These are phyloP conservation scores for Yamadazyma kanchanaburiensis DNA, from an alignment of 1,139 yeast genomes.

Conservation along the genomic window DNA sequence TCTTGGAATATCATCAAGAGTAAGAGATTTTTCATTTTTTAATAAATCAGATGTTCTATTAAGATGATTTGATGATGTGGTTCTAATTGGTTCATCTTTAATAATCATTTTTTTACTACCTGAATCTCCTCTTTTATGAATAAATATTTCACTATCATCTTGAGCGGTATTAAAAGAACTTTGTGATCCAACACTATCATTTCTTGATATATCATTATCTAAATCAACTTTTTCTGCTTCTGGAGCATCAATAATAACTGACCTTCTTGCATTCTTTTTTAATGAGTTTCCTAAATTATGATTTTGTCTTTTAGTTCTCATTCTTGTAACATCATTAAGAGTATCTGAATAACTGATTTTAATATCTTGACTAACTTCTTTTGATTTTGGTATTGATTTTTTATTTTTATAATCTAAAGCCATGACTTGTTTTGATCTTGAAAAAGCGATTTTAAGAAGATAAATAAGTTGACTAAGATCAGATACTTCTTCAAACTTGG, in stretches of 20 bases:
- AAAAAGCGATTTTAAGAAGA: slow-evolving; percentile 77
- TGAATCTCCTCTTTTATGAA: slow-evolving; percentile 15
- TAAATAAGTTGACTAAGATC: slow-evolving; percentile 72
- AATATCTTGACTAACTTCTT: slow-evolving; percentile 11
- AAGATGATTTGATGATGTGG: slow-evolving; percentile 28
- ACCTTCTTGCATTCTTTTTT: slow-evolving; percentile 46
- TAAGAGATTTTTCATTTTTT: slow-evolving; percentile 79
- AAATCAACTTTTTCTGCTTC: slow-evolving; percentile 45
- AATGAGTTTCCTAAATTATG: slow-evolving; percentile 57
- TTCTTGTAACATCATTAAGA: slow-evolving; percentile 70
- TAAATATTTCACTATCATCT: slow-evolving; percentile 32
- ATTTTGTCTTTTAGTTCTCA: slow-evolving; percentile 72
- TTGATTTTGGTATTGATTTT: slow-evolving; percentile 2
- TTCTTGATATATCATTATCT: slow-evolving; percentile 12
- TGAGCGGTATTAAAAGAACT: slow-evolving; percentile 20
- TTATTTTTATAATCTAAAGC: slow-evolving; percentile 13
- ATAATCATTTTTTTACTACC: slow-evolving; percentile 35
- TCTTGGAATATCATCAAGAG: slow-evolving; percentile 93
- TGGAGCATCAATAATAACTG: slow-evolving; percentile 48
- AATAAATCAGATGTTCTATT: slow-evolving; percentile 64
- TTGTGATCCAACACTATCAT: slow-evolving; percentile 12
- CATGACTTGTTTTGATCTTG: slow-evolving; percentile 73
- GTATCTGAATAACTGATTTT: slow-evolving; percentile 61
- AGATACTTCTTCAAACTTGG: slow-evolving; percentile 64
- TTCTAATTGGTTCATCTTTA: slow-evolving; percentile 41